Evolutionary conservation across 257 asterid genomes (phyloP).

Genomic region (Fraxinus cuspidata): DNA sequence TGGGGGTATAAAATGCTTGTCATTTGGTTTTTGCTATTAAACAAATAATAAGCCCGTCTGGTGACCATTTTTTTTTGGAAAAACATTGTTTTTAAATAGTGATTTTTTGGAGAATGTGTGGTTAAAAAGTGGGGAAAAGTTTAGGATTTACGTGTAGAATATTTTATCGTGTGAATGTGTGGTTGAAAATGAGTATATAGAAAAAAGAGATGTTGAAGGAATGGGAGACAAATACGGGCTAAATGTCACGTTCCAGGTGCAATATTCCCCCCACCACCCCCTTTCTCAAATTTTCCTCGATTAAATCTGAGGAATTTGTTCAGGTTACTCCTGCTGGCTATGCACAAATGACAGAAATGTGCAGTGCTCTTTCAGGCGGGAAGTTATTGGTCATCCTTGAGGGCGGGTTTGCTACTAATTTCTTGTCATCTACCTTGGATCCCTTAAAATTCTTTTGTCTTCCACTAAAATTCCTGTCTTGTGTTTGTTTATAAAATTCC

Average conservation of each 20-base stretch:
- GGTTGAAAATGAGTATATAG: too few relatives aligned
- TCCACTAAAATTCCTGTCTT: constrained; percentile 9
- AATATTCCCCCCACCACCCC: neutral
- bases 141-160: too few relatives aligned
- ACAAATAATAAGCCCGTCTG: neutral
- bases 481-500: constrained; percentile 21
- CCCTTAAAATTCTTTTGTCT: neutral
- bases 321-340: constrained; percentile 89
- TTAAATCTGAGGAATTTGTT: constrained; percentile 20
- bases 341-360: constrained; percentile 88
- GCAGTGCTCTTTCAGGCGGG: constrained; percentile 71
- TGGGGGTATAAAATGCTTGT: constrained; percentile 17
- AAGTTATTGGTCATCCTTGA: constrained; percentile 91
- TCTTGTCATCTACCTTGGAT: constrained; percentile 19
- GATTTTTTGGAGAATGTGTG: too few relatives aligned
- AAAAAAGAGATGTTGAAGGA: too few relatives aligned
- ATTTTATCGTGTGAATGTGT: too few relatives aligned
- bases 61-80: too few relatives aligned
- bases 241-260: neutral
- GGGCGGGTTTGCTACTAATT: constrained; percentile 79
- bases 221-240: too few relatives aligned
- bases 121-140: too few relatives aligned
- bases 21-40: constrained; percentile 12
- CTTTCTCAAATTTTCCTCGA: neutral
- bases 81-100: too few relatives aligned